These are phyloP conservation scores for Vachellia collinsii DNA, from an alignment of 306 rosid species.

Conservation along the genomic window DNA sequence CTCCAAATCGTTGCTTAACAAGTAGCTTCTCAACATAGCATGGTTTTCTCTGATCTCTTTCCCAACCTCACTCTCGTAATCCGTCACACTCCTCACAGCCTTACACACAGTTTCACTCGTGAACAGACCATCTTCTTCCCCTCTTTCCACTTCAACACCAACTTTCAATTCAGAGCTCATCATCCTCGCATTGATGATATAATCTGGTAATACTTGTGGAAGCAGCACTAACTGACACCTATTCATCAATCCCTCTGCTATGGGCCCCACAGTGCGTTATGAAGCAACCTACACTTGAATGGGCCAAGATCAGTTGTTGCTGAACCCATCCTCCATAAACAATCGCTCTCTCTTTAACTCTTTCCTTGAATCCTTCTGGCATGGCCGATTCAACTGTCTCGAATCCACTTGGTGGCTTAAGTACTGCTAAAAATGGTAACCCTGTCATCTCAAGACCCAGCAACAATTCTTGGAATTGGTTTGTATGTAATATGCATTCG, in stretches of 20 bases:
- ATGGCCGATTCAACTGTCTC: conserved; percentile 40
- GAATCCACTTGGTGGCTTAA: conserved; percentile 35
- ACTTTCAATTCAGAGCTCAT: conserved; percentile 31
- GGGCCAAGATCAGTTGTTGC: conserved; percentile 57
- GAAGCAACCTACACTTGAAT: conserved; percentile 66
- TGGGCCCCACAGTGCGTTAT: conserved; percentile 77
- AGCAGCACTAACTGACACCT: conserved; percentile 57
- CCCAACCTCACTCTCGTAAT: conserved; percentile 44
- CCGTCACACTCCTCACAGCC: conserved; percentile 56
- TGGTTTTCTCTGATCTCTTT: conserved; percentile 46
- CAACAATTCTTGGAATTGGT: conserved; percentile 36
- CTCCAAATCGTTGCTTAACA: conserved; percentile 27
- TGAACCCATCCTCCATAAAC: conserved; percentile 65
- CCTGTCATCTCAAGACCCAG: conserved; percentile 44
- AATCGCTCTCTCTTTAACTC: conserved; percentile 41
- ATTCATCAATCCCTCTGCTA: conserved; percentile 52
- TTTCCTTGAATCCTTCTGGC: conserved; percentile 43
- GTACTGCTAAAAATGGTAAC: conserved; percentile 37
- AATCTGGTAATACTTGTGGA: conserved; percentile 42
- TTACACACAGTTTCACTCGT: conserved; percentile 48
- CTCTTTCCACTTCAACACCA: conserved; percentile 64
- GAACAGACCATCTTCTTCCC: conserved; percentile 58
- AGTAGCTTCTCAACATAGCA: conserved; percentile 38
- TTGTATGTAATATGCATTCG: conserved; percentile 20
- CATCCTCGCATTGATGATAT: conserved; percentile 45